Conservation (phyloP, 1,284 basidiomycete species). For the Chondrostereum purpureum region DNA sequence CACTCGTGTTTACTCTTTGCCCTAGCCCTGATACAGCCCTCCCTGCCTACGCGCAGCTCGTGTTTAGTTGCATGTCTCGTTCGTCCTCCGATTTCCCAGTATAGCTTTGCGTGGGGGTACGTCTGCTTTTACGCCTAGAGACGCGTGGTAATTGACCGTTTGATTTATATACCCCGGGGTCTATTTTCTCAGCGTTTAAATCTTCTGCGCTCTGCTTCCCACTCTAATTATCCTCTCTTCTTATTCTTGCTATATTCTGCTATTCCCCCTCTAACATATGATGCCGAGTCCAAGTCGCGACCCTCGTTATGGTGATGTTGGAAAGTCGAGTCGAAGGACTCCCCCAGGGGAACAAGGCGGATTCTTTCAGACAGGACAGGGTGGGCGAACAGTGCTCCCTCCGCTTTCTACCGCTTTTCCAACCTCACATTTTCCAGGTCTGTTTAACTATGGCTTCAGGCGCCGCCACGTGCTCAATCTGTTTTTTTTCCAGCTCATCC, state of each 20-base stretch:
- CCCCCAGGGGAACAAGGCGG: conserved; percentile 48
- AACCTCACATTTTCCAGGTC: conserved; percentile 82
- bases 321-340: conserved; percentile 55
- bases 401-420: conserved; percentile 77
- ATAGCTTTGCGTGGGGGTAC: conserved; percentile 23
- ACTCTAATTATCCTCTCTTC: conserved; percentile 29
- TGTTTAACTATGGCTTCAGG: conserved; percentile 50
- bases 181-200: too few species aligned
- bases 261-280: conserved; percentile 41
- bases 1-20: conserved; percentile 19
- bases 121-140: conserved; percentile 19
- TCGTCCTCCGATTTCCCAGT: conserved; percentile 34
- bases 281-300: conserved; percentile 60
- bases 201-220: conserved; percentile 14
- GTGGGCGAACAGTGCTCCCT: conserved; percentile 82
- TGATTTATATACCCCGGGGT: too few species aligned
- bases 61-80: conserved; percentile 47
- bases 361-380: conserved; percentile 71
- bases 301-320: conserved; percentile 49
- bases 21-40: conserved; percentile 29
- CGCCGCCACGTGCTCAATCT: conserved; percentile 46
- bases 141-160: conserved; percentile 36
- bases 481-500: conserved; percentile 48
- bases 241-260: conserved; percentile 34
- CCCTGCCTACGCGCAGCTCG: too few species aligned